A percentile compares a stretch with the other conserved stretches of the same genome.
Conservation (phyloP, 345 rosid species). For the Hibiscus tridactylites region DNA sequence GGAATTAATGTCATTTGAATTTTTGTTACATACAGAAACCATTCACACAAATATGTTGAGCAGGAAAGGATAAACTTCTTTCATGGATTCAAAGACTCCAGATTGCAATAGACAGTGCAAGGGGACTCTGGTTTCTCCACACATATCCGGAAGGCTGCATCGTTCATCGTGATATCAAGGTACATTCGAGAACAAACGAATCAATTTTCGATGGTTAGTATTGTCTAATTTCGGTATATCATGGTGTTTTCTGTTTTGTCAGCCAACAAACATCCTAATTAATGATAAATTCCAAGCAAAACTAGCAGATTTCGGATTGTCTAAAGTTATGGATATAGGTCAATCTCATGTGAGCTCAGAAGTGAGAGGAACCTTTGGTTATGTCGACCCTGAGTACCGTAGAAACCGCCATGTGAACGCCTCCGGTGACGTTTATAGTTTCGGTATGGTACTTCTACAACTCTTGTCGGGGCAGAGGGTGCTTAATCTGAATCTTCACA, state of each 20-base stretch:
- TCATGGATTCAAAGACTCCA: conserved; percentile 47
- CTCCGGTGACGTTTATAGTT: conserved; percentile 50
- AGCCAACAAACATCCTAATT: conserved; percentile 26
- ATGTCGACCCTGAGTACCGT: conserved; percentile 53
- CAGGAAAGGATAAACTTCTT: conserved; percentile 39
- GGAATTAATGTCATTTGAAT: neutral
- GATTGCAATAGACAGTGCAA: conserved; percentile 40
- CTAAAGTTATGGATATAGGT: conserved; percentile 52
- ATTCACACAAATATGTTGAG: neutral
- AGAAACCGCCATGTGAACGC: conserved; percentile 47
- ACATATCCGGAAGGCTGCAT: conserved; percentile 47
- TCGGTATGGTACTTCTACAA: conserved; percentile 53
- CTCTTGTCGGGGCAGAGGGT: conserved; percentile 52
- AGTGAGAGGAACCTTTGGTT: conserved; percentile 61
- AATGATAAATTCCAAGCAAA: conserved; percentile 41
- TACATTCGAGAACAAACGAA: neutral
- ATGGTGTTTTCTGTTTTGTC: neutral
- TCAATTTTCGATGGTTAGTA: neutral
- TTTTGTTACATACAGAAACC: neutral
- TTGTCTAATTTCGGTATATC: neutral
- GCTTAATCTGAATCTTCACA: conserved; percentile 28
- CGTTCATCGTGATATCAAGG: conserved; percentile 50
- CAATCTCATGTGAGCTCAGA: conserved; percentile 54
- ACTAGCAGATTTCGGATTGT: conserved; percentile 46
- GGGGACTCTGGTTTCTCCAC: conserved; percentile 48